Percentiles rank a stretch among this genome's conserved stretches.
Conservation (phyloP, 169 alveolate genomes). For the Eimeria sp. region DNA sequence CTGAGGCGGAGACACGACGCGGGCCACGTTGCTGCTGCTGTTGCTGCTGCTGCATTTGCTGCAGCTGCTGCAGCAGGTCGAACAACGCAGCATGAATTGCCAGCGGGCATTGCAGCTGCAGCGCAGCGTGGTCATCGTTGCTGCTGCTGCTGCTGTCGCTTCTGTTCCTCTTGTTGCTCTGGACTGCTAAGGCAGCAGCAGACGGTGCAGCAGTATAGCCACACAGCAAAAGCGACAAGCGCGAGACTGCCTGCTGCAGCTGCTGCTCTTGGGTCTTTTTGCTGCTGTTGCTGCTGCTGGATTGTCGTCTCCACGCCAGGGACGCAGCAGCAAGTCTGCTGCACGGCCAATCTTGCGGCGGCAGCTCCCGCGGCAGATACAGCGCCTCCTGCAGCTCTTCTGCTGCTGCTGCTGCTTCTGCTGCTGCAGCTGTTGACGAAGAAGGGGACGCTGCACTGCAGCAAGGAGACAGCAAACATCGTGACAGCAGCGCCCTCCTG, state of each 20-base stretch:
- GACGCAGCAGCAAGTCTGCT: background rate
- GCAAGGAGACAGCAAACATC: conserved; percentile 14
- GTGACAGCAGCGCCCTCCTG: conserved; percentile 46
- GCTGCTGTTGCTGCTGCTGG: conserved; percentile 31
- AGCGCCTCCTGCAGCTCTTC: conserved; percentile 48
- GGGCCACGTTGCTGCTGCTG: conserved; percentile 48
- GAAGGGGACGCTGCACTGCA: background rate
- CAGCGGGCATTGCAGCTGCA: conserved; percentile 45
- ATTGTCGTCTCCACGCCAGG: background rate
- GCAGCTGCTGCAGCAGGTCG: conserved; percentile 33
- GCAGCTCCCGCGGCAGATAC: background rate
- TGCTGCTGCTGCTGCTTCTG: conserved; percentile 45
- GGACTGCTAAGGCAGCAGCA: conserved; percentile 9
- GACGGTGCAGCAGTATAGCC: background rate
- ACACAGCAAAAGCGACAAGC: conserved; percentile 10
- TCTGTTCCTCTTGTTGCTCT: background rate
- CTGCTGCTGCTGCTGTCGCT: conserved; percentile 23
- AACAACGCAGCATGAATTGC: conserved; percentile 6
- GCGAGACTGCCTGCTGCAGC: conserved; percentile 30
- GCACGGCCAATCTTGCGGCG: background rate
- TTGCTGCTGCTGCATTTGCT: background rate
- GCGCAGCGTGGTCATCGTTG: background rate
- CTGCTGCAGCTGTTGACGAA: background rate
- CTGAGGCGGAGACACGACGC: background rate
- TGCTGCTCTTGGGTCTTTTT: background rate